Evolutionary conservation across 768 basidiomycete genomes (phyloP).

Genomic region (Suillus sp.): DNA sequence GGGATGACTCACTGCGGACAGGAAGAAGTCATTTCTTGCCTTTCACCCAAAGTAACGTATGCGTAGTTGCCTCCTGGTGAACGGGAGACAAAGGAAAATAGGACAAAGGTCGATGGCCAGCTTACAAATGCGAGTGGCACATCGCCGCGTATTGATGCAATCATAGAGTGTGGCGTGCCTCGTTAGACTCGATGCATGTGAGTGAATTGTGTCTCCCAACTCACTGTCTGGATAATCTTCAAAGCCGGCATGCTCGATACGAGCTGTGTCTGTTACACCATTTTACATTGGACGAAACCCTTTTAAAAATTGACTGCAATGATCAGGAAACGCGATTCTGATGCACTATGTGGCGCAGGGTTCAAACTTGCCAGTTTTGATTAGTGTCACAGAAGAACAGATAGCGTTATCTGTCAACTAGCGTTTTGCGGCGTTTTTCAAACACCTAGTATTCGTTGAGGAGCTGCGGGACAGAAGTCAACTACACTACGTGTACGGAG

Average conservation of each 20-base stretch:
- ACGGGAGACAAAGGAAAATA: not conserved
- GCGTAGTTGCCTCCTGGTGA: not conserved
- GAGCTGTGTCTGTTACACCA: not conserved
- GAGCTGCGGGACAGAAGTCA: not conserved
- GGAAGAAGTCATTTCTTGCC: not conserved
- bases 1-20: not conserved
- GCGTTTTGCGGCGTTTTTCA: not conserved
- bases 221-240: not conserved
- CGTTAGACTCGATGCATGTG: not conserved
- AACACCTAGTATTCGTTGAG: not conserved
- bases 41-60: not conserved
- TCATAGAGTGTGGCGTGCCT: not conserved
- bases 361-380: constrained; percentile 1
- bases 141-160: not conserved
- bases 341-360: not conserved
- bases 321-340: not conserved
- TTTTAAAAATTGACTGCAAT: not conserved
- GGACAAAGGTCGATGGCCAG: not conserved
- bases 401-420: not conserved
- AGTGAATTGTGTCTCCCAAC: not conserved
- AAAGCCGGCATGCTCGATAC: not conserved
- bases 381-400: not conserved
- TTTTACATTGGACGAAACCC: not conserved
- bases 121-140: not conserved
- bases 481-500: not conserved